Evolutionary conservation across 371 early-diverging fungal species (phyloP).

Genomic region (Mortierella sp.): DNA sequence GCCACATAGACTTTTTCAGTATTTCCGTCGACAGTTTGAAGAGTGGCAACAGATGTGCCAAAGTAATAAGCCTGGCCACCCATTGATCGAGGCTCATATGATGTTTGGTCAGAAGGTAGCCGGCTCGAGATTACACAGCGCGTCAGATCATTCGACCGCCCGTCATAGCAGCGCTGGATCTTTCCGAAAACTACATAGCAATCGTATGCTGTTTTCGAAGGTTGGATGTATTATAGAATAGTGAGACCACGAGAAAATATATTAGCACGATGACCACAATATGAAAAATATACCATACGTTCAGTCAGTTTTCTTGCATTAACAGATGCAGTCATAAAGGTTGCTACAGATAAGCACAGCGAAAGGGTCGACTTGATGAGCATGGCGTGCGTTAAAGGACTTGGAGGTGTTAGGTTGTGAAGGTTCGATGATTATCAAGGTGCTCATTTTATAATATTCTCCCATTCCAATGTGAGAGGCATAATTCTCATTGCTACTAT

Average conservation of each 20-base stretch:
- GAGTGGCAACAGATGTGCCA: constrained; percentile 25
- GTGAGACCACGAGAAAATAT: not conserved
- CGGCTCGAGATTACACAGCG: constrained; percentile 24
- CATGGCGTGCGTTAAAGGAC: not conserved
- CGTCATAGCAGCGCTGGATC: constrained; percentile 31
- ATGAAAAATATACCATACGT: not conserved
- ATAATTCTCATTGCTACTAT: no score
- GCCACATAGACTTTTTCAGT: constrained; percentile 16
- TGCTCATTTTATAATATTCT: no score
- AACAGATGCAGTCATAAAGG: not conserved
- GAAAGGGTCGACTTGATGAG: not conserved
- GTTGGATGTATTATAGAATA: not conserved
- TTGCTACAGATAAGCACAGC: not conserved
- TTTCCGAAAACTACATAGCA: constrained; percentile 37
- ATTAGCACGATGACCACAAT: no score
- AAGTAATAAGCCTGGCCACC: constrained; percentile 24
- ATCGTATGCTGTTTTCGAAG: constrained; percentile 14
- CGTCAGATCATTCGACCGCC: constrained; percentile 15
- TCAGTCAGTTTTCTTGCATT: not conserved
- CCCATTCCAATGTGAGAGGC: no score
- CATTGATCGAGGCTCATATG: constrained; percentile 29
- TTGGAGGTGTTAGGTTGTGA: no score
- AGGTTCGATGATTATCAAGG: no score
- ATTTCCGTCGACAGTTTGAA: constrained; percentile 16
- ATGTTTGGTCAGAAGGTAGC: constrained; percentile 24